Conservation (phyloP, 192 early-diverging fungal genomes). For the Phycomyces blakesleeanus region DNA sequence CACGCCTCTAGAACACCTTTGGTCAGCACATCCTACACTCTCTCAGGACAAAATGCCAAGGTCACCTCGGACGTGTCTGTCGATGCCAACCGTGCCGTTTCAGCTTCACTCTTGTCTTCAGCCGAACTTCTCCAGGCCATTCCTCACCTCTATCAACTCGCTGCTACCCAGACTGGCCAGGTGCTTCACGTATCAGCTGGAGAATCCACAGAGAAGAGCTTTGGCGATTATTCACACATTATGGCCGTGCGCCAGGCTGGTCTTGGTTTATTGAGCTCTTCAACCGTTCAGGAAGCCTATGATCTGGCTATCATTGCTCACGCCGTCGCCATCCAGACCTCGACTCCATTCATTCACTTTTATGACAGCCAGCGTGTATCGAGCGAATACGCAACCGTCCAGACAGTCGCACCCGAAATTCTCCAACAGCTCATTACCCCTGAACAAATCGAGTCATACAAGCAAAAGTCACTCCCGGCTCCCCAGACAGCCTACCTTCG, state of each 20-base stretch:
- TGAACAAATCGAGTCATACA: slow-evolving; percentile 41
- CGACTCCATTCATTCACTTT: slow-evolving; percentile 57
- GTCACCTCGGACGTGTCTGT: neutral
- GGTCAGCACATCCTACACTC: slow-evolving; percentile 27
- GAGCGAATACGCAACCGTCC: slow-evolving; percentile 31
- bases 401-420: slow-evolving; percentile 29
- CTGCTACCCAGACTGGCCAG: slow-evolving; percentile 41
- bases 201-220: slow-evolving; percentile 26
- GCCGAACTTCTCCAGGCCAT: slow-evolving; percentile 44
- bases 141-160: slow-evolving; percentile 53
- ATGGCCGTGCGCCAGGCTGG: slow-evolving; percentile 76
- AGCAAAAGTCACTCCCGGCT: neutral
- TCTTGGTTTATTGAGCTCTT: slow-evolving; percentile 73
- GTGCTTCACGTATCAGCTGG: slow-evolving; percentile 55
- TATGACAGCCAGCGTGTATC: slow-evolving; percentile 42
- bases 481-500: slow-evolving; percentile 20
- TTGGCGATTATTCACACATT: slow-evolving; percentile 52
- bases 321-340: slow-evolving; percentile 55
- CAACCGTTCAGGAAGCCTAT: slow-evolving; percentile 72
- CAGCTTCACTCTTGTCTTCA: slow-evolving; percentile 31
- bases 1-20: slow-evolving; percentile 36
- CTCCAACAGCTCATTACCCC: slow-evolving; percentile 31
- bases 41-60: slow-evolving; percentile 23
- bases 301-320: slow-evolving; percentile 83
- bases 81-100: slow-evolving; percentile 8